Evolutionary conservation across 305 asterid species (phyloP), one percentile per base, ranked within the genome.

Genomic region (Ilex paraguariensis): DNA sequence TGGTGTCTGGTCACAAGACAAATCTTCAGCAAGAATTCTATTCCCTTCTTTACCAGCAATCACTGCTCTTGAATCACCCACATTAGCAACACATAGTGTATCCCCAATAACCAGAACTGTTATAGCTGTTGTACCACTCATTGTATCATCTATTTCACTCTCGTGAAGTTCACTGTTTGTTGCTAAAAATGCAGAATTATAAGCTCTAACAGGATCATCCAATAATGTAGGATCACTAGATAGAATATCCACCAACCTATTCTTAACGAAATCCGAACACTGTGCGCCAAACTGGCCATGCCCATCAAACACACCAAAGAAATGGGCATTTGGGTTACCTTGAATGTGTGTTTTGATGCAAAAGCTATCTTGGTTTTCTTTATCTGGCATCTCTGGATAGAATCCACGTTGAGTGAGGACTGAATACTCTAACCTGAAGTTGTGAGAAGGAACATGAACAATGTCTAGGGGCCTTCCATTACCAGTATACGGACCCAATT

Each of bases 51-150:
- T 92, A 62, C 87, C 82, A n/a, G 95, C 95, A 63, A 92, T 16
- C 39, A 88, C 97, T 0, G 98, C 98, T 60, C 98, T 79, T 5
- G 98, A 92, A 48, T 92, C 98, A 21, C 98, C 98, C 42, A 87
- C 97, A 74, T 92, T 92, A n/a, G 98, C 98, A 60, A 92, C 95
- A 48, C 85, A 92, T 21, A 92, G 72, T 82, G 65, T 84, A 66
- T 92, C 81, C 66, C 89, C 98, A 31, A 89, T 64, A 3, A 87
- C 78, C 12, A 92, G 87, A 40, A 84, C 91, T 6, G 98, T 87
- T 39, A 92, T 85, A 50, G 97, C 98, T 1, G 98, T 92, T 2
- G 98, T 92, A 39, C 98, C 98, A 81, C 98, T 92, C 98, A 92
- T 92, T 49, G 95, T 75, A 79, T 92, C 98, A 66, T 92, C 98